Evolutionary conservation across 2,329 filamentous ascomycete species (phyloP), one percentile per base, ranked within the genome.

Genomic region (Thelonectria olida): DNA sequence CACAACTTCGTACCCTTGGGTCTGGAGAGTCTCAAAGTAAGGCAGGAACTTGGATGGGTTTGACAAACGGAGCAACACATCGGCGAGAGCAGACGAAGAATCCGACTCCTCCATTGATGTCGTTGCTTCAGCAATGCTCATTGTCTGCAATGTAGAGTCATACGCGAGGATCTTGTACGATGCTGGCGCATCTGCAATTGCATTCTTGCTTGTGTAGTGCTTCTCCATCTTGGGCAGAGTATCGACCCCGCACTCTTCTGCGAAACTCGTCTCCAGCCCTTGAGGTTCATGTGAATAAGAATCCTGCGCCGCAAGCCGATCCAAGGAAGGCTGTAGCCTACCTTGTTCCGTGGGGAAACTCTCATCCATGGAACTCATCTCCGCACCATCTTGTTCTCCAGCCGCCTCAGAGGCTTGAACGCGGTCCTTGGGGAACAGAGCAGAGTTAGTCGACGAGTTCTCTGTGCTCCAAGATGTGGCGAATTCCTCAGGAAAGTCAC

Each of bases 101-200:
- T 84, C 77, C 6, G 74, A 76, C 49, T 84, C 81, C 1, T 80
- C 76, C 1, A 84, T 81, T 3, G 81, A 75, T 4, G 88, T 89
- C 1, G 83, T 85, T 1, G 87, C 89, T 64, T 90, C 87, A 6
- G 87, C 87, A 3, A 83, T 80, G 42, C 79, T 83, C 67, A 92
- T 80, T 12, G 78, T 78, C 66, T 89, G 82, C 66, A 83, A 87
- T 8, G 78, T 79, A 2, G 85, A 79, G 65, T 92, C 87, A 67
- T 89, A 91, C 2, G 87, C 89, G 6, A 92, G 80, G 31, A 92
- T 83, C 72, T 87, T 91, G 79, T 91, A 92, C 3, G 62, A 58
- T 2, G 58, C 54, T 7, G 66, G 52, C 6, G 66, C 60, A 7
- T 57, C 52, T 13, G 47, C 50, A 4, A 58, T 55, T 15, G 54